Evolutionary conservation across 2,329 filamentous ascomycete genomes (phyloP).

Genomic region (Elsinoe necatrix): DNA sequence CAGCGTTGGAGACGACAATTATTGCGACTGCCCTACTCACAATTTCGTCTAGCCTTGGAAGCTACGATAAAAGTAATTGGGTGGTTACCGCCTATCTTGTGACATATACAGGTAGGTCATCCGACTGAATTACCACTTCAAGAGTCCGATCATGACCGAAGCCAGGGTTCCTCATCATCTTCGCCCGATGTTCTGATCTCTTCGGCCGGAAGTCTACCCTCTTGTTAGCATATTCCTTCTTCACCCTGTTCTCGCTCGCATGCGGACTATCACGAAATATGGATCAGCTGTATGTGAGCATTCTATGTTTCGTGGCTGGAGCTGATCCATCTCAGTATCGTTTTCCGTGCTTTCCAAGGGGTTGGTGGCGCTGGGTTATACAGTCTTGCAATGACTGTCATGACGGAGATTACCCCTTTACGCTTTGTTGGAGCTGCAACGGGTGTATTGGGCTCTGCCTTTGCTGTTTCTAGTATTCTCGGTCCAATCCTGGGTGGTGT

Average conservation of each 20-base stretch:
- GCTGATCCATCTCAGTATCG: constrained; percentile 1
- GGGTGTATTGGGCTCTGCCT: constrained; percentile 9
- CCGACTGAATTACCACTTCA: too few relatives aligned
- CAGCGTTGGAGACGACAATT: constrained; percentile 14
- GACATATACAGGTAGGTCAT: constrained; percentile 2
- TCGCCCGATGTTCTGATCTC: constrained; percentile 15
- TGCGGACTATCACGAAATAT: constrained; percentile 12
- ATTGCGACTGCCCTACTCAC: constrained; percentile 13
- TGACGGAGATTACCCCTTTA: constrained; percentile 12
- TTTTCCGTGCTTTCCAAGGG: constrained; percentile 15
- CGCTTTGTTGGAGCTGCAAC: constrained; percentile 9
- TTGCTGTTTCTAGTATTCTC: constrained; percentile 4
- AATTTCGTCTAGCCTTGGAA: constrained; percentile 11
- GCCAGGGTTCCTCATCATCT: constrained; percentile 15
- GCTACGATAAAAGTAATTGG: constrained; percentile 14
- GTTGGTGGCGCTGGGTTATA: constrained; percentile 14
- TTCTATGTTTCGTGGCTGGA: not conserved
- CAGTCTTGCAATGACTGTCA: constrained; percentile 7
- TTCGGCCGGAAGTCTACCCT: constrained; percentile 11
- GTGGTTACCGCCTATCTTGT: constrained; percentile 10
- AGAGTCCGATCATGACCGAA: not conserved
- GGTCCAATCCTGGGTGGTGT: constrained; percentile 16
- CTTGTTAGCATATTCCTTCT: constrained; percentile 6
- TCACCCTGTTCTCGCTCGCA: constrained; percentile 14
- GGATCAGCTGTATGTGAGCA: not conserved